A percentile compares a stretch with the other conserved stretches of the same genome.
Conservation (phyloP, 2,329 filamentous ascomycete species). For the Pyrenochaeta sp. region DNA sequence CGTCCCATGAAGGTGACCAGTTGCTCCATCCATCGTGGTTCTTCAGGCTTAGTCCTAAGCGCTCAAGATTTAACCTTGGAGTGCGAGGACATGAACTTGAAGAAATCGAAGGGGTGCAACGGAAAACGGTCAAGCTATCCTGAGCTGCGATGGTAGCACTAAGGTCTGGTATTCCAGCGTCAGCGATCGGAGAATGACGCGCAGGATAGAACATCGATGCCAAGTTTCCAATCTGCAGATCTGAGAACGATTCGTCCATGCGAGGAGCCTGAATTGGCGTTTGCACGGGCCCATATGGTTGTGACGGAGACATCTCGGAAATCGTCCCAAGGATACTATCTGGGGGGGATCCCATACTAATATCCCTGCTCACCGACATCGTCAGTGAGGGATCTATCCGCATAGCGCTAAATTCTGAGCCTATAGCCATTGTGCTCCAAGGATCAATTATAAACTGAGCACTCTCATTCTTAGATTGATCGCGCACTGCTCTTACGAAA, state of each 20-base stretch:
- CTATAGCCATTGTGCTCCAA: conserved; percentile 58
- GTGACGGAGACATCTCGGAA: conserved; percentile 51
- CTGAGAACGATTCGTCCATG: conserved; percentile 57
- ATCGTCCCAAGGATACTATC: conserved; percentile 58
- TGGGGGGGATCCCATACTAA: conserved; percentile 49
- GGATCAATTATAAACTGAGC: conserved; percentile 59
- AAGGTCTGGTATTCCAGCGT: conserved; percentile 52
- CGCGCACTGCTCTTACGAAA: conserved; percentile 50
- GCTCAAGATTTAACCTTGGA: conserved; percentile 60
- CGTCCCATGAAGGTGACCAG: conserved; percentile 61
- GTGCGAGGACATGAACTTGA: conserved; percentile 61
- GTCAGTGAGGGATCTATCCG: conserved; percentile 57
- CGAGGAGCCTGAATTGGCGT: conserved; percentile 58
- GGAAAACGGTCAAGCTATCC: conserved; percentile 62
- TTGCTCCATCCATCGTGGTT: conserved; percentile 62
- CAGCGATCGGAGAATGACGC: conserved; percentile 53
- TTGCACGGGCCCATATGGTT: conserved; percentile 51
- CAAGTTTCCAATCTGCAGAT: conserved; percentile 55
- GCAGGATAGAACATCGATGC: conserved; percentile 52
- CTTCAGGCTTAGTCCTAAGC: conserved; percentile 60
- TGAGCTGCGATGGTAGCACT: conserved; percentile 60
- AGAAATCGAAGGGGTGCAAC: conserved; percentile 60
- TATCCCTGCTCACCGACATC: conserved; percentile 56
- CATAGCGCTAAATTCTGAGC: conserved; percentile 54
- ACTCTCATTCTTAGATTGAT: conserved; percentile 54